phyloP scores from a whole-genome alignment of 2,329 filamentous ascomycete species.

The Neocucurbitaria cava region DNA sequence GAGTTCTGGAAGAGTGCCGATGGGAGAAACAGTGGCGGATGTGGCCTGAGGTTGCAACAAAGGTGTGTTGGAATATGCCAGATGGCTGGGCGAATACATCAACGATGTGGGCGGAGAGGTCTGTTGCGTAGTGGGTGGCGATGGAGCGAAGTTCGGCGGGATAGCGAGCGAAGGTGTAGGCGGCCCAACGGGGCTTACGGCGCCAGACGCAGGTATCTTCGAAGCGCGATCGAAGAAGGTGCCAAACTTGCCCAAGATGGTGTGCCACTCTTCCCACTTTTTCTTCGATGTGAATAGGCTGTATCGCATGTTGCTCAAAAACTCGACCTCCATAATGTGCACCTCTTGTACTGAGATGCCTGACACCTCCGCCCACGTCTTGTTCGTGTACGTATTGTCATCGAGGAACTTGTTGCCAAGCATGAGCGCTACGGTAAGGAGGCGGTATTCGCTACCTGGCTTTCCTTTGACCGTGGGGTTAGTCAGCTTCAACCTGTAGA shows the following conservation, averaged over 20 bases:
- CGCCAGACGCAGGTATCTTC: conserved; percentile 51
- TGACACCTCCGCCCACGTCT: conserved; percentile 98
- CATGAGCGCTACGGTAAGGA: conserved; percentile 96
- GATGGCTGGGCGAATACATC: conserved; percentile 53
- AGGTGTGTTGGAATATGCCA: conserved; percentile 49
- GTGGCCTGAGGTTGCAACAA: conserved; percentile 49
- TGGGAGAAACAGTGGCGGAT: conserved; percentile 54
- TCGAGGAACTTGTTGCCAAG: conserved; percentile 98
- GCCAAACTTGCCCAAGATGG: conserved; percentile 80
- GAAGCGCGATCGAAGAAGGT: conserved; percentile 80
- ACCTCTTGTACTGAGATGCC: conserved; percentile 93
- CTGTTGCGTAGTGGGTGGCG: conserved; percentile 59
- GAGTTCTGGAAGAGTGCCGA: conserved; percentile 51
- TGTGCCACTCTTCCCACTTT: conserved; percentile 88
- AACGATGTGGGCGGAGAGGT: conserved; percentile 57
- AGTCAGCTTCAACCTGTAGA: conserved; percentile 89
- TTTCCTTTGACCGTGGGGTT: conserved; percentile 91
- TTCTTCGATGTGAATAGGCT: conserved; percentile 84
- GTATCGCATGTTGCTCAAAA: conserved; percentile 97
- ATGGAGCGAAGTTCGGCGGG: conserved; percentile 56
- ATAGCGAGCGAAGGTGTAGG: conserved; percentile 47
- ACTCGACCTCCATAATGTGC: conserved; percentile 99
- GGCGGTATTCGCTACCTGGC: conserved; percentile 88
- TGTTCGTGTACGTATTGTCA: conserved; percentile 99
- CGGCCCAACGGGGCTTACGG: conserved; percentile 42